Evolutionary conservation across 306 rosid species (phyloP).

Genomic region (Mimosa bimucronata): DNA sequence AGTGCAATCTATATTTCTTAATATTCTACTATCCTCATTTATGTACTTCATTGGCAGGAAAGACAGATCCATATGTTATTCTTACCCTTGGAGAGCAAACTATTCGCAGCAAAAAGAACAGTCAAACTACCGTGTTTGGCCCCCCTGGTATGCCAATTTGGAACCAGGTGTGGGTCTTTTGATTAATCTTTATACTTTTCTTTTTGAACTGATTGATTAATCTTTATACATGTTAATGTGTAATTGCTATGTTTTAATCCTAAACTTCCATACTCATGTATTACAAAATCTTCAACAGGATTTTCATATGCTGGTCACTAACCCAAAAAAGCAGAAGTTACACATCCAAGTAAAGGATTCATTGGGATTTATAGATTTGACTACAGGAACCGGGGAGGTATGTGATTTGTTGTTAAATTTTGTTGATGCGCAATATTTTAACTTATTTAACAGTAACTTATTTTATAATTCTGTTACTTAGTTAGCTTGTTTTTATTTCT

Average conservation of each 20-base stretch:
- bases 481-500: constrained; percentile 3
- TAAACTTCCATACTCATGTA: constrained; percentile 14
- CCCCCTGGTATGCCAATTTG: constrained; percentile 99
- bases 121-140: constrained; percentile 95
- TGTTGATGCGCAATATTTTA: constrained; percentile 1
- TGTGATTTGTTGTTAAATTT: constrained; percentile 2
- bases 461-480: constrained; percentile 17
- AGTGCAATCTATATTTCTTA: constrained; percentile 15
- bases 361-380: constrained; percentile 76
- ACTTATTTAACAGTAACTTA: constrained; percentile 2
- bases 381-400: constrained; percentile 93
- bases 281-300: constrained; percentile 64
- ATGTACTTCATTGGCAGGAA: constrained; percentile 55
- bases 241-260: constrained; percentile 6
- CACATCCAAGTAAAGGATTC: constrained; percentile 87
- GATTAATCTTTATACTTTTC: too few relatives aligned
- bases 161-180: constrained; percentile 78
- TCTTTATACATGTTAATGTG: constrained; percentile 9
- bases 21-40: constrained; percentile 12
- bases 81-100: constrained; percentile 83
- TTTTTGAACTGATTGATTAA: too few relatives aligned
- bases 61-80: constrained; percentile 93
- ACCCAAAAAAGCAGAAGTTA: constrained; percentile 84
- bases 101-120: constrained; percentile 94
- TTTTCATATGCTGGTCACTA: constrained; percentile 89